These are phyloP conservation scores for Trichoderma gracile DNA, from an alignment of 2,329 filamentous ascomycete species.

Conservation along the genomic window DNA sequence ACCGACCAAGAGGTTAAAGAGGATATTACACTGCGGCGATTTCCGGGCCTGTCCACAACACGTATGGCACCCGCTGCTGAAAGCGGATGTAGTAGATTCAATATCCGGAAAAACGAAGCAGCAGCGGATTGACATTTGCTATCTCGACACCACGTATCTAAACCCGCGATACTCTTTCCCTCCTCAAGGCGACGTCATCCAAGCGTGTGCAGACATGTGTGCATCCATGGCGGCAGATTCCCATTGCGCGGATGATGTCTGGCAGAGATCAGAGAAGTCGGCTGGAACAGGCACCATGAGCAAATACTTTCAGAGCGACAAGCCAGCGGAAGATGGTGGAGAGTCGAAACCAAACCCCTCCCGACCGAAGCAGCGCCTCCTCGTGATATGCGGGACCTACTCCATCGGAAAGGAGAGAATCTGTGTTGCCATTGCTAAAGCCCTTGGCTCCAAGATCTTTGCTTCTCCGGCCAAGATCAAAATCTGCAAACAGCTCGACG, in stretches of 20 bases:
- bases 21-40: conserved; percentile 92
- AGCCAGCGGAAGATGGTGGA: conserved; percentile 35
- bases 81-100: conserved; percentile 70
- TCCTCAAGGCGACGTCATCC: conserved; percentile 81
- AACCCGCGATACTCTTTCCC: conserved; percentile 96
- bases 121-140: conserved; percentile 92
- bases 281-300: conserved; percentile 49
- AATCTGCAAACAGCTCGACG: conserved; percentile 81
- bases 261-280: conserved; percentile 47
- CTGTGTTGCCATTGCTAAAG: conserved; percentile 86
- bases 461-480: conserved; percentile 79
- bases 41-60: conserved; percentile 89
- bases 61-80: conserved; percentile 76
- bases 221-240: conserved; percentile 70
- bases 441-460: conserved; percentile 84
- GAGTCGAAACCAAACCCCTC: conserved; percentile 32
- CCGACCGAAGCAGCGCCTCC: conserved; percentile 58
- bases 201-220: conserved; percentile 84
- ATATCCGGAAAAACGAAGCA: conserved; percentile 70
- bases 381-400: conserved; percentile 95
- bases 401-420: conserved; percentile 97
- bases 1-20: conserved; percentile 62
- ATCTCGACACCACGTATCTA: conserved; percentile 95
- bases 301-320: conserved; percentile 52
- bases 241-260: conserved; percentile 48